A percentile compares a stretch with the other conserved stretches of the same genome.
phyloP scores from a whole-genome alignment of 352 stramenopile genomes.

The Globisporangium ultimum region DNA sequence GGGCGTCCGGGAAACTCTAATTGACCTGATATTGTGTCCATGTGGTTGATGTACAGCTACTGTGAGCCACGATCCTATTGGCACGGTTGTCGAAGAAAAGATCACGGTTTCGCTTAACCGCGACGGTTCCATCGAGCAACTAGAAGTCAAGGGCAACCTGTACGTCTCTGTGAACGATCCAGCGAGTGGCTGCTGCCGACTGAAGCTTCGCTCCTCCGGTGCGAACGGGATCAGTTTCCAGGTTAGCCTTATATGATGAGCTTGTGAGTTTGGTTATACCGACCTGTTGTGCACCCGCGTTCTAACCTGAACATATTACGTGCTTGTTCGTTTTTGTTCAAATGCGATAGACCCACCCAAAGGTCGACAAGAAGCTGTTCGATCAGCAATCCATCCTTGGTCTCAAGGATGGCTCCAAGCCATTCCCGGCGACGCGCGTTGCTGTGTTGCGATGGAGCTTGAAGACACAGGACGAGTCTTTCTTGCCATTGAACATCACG shows the following conservation, averaged over 20 bases:
- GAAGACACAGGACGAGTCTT: conserved; percentile 86
- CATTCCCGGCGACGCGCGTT: conserved; percentile 77
- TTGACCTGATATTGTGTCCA: not conserved
- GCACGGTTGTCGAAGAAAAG: conserved; percentile 83
- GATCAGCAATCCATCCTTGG: conserved; percentile 77
- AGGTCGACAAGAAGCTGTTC: conserved; percentile 87
- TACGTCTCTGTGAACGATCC: conserved; percentile 84
- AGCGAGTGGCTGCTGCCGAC: conserved; percentile 56
- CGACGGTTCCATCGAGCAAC: conserved; percentile 77
- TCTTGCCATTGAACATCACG: conserved; percentile 82
- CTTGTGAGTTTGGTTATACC: not conserved
- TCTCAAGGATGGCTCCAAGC: conserved; percentile 80
- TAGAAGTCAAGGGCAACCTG: conserved; percentile 86
- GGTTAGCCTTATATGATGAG: conserved; percentile 14
- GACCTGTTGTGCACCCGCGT: not conserved
- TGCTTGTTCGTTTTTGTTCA: not conserved
- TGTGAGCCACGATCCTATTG: conserved; percentile 80
- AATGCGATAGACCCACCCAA: conserved; percentile 60
- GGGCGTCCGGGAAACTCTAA: too few species aligned
- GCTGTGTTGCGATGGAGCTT: conserved; percentile 82
- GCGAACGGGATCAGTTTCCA: conserved; percentile 80
- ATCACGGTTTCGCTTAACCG: conserved; percentile 82
- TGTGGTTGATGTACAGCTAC: conserved; percentile 17
- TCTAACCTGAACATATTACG: too few species aligned
- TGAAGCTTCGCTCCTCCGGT: conserved; percentile 67